Evolutionary conservation across 2,329 filamentous ascomycete species (phyloP).

Genomic region (Colletotrichum spaethianum): DNA sequence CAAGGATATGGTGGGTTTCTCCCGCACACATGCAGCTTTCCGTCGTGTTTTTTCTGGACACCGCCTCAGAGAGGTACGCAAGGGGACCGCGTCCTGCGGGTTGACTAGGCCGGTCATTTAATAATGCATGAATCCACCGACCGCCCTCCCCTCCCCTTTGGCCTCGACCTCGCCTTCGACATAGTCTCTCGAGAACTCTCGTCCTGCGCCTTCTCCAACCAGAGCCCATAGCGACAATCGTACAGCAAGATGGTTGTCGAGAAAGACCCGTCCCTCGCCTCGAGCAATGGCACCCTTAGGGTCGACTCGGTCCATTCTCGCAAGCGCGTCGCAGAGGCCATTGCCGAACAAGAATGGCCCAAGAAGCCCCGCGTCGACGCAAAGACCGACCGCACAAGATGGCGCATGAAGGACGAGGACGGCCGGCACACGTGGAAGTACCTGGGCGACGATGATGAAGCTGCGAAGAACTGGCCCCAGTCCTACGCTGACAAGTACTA

Average conservation of each 20-base stretch:
- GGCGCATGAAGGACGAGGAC: slow-evolving; percentile 86
- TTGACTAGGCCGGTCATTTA: slow-evolving; percentile 20
- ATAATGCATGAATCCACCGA: slow-evolving; percentile 28
- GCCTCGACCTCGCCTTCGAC: not conserved
- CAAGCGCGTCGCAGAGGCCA: slow-evolving; percentile 60
- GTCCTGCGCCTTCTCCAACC: not conserved
- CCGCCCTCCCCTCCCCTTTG: not conserved
- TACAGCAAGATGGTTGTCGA: slow-evolving; percentile 14
- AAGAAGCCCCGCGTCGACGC: slow-evolving; percentile 65
- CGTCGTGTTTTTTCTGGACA: slow-evolving; percentile 21
- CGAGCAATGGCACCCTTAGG: slow-evolving; percentile 26
- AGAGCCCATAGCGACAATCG: not conserved
- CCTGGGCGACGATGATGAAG: slow-evolving; percentile 80
- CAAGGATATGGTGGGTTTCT: slow-evolving; percentile 34
- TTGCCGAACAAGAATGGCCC: slow-evolving; percentile 52
- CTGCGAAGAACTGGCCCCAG: slow-evolving; percentile 85
- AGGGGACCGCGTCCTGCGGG: slow-evolving; percentile 11
- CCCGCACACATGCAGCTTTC: slow-evolving; percentile 34
- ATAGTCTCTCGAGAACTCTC: not conserved
- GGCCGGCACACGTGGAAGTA: slow-evolving; percentile 97
- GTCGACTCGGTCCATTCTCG: slow-evolving; percentile 48
- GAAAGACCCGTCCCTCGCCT: slow-evolving; percentile 29
- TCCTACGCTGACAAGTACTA: slow-evolving; percentile 91
- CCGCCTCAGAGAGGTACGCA: slow-evolving; percentile 33
- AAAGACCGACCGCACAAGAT: slow-evolving; percentile 84